Conservation (phyloP, 768 basidiomycete genomes). For the Lactarius sp. region DNA sequence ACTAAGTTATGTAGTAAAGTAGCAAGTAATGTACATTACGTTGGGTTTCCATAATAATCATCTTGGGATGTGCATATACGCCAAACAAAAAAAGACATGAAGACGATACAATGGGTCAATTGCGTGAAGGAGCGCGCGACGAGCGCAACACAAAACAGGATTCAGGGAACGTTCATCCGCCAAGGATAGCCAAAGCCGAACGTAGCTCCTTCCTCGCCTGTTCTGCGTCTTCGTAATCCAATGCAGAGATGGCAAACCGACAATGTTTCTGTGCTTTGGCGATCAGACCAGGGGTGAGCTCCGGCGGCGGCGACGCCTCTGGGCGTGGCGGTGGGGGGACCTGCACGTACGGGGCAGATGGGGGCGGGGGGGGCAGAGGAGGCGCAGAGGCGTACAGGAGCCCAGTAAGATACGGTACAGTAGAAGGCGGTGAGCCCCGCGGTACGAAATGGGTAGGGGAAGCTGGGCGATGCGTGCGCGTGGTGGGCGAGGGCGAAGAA, state of each 20-base stretch:
- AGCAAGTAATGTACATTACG: conserved; percentile 5
- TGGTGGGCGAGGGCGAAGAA: conserved; percentile 1
- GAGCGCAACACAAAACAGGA: neutral
- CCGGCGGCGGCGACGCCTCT: conserved; percentile 29
- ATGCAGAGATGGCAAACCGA: conserved; percentile 86
- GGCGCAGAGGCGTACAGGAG: conserved; percentile 10
- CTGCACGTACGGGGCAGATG: conserved; percentile 22
- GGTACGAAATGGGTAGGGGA: conserved; percentile 23
- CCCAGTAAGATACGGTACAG: conserved; percentile 8
- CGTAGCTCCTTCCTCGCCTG: conserved; percentile 81
- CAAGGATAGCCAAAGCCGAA: conserved; percentile 64
- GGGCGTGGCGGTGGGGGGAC: conserved; percentile 20
- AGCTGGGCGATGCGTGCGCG: neutral
- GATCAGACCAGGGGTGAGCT: conserved; percentile 61
- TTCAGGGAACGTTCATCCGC: conserved; percentile 36
- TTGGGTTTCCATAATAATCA: neutral
- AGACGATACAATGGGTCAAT: neutral
- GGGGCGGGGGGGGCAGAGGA: conserved; percentile 16
- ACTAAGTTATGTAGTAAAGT: too few species aligned
- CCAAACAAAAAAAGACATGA: neutral
- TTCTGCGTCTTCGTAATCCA: conserved; percentile 91
- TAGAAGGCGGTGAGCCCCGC: conserved; percentile 17
- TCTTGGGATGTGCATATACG: neutral
- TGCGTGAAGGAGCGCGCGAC: too few species aligned
- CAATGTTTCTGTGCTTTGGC: conserved; percentile 87